Conservation (phyloP, 1,139 yeast genomes). For the Magnusiomyces sp. region DNA sequence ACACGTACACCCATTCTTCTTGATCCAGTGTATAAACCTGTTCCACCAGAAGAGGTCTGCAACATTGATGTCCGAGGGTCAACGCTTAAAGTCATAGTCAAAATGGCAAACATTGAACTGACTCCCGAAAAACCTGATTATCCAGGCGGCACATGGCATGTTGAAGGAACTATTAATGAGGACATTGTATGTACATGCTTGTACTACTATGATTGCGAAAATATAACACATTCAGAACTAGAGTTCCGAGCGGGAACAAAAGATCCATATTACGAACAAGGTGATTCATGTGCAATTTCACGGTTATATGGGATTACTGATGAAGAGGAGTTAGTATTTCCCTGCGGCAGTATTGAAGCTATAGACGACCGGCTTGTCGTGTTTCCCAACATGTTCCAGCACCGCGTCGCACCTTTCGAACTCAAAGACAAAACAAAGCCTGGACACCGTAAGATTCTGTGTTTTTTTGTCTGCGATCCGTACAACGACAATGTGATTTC, state of each 20-base stretch:
- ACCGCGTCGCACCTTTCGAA: slow-evolving; percentile 36
- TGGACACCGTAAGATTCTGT: slow-evolving; percentile 38
- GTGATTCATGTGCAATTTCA: slow-evolving; percentile 29
- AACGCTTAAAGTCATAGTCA: slow-evolving; percentile 37
- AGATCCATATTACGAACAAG: slow-evolving; percentile 37
- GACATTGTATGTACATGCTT: slow-evolving; percentile 39
- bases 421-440: slow-evolving; percentile 33
- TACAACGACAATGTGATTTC: slow-evolving; percentile 29
- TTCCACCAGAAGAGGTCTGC: no score
- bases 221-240: slow-evolving; percentile 35
- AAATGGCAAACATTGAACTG: slow-evolving; percentile 38
- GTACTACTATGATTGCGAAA: slow-evolving; percentile 40
- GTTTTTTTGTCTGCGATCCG: slow-evolving; percentile 39
- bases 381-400: slow-evolving; percentile 39
- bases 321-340: slow-evolving; percentile 25
- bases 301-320: slow-evolving; percentile 28
- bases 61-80: no score
- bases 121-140: slow-evolving; percentile 39
- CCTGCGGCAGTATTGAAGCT: slow-evolving; percentile 29
- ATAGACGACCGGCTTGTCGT: slow-evolving; percentile 31
- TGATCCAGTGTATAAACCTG: no score
- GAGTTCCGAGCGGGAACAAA: slow-evolving; percentile 30
- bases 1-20: no score
- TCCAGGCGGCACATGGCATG: slow-evolving; percentile 41
- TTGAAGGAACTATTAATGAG: slow-evolving; percentile 40